phyloP scores from a whole-genome alignment of 75 land plant genomes.

The Larix kaempferi region DNA sequence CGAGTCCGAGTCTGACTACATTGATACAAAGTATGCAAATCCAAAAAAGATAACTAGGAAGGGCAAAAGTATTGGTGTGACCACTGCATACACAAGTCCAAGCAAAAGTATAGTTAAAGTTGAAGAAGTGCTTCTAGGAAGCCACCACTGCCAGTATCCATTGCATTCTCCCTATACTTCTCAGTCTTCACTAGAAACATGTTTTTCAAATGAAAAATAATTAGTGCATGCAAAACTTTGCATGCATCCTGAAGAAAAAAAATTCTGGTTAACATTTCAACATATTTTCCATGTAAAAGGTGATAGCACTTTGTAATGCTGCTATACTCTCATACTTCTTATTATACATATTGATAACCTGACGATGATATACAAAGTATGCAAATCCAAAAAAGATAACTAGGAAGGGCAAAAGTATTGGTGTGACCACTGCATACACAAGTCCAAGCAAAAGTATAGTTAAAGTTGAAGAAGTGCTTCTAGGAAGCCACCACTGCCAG shows the following conservation, averaged over 20 bases:
- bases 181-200: constrained; percentile 68
- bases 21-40: constrained; percentile 56
- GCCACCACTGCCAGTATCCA: constrained; percentile 54
- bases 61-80: constrained; percentile 61
- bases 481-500: constrained; percentile 51
- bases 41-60: constrained; percentile 54
- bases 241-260: too few species aligned
- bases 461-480: constrained; percentile 46
- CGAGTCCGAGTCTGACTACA: too few species aligned
- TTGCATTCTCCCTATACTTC: constrained; percentile 57
- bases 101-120: constrained; percentile 53
- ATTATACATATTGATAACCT: constrained; percentile 23
- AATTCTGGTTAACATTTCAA: too few species aligned
- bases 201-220: constrained; percentile 64
- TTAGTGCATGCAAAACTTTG: too few species aligned
- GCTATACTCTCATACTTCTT: too few species aligned
- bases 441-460: constrained; percentile 59
- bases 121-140: constrained; percentile 45
- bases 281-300: too few species aligned
- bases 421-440: constrained; percentile 58
- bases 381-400: constrained; percentile 56
- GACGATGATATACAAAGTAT: constrained; percentile 54
- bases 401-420: constrained; percentile 60
- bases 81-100: constrained; percentile 58
- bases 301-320: too few species aligned